Evolutionary conservation across 495 filamentous ascomycete species (phyloP).

Genomic region (Endocarpon pusillum): DNA sequence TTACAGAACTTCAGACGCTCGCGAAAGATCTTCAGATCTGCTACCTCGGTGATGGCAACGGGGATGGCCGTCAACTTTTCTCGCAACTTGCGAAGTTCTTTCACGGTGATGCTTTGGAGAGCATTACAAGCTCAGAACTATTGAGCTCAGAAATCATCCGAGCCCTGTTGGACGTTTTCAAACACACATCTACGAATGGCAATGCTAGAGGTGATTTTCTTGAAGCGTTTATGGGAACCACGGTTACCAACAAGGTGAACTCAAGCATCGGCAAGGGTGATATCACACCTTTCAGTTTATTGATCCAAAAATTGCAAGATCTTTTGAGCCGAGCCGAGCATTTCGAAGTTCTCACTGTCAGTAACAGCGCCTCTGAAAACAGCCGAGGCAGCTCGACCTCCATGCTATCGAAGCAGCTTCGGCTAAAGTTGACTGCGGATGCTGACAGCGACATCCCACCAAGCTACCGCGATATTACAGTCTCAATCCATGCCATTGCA

Average conservation of each 20-base stretch:
- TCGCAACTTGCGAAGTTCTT: slow-evolving; percentile 69
- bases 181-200: slow-evolving; percentile 13
- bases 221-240: slow-evolving; percentile 81
- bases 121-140: slow-evolving; percentile 92
- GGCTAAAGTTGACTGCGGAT: slow-evolving; percentile 75
- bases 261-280: slow-evolving; percentile 44
- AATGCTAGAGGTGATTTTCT: slow-evolving; percentile 69
- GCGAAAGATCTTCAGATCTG: slow-evolving; percentile 52
- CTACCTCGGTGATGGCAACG: slow-evolving; percentile 39
- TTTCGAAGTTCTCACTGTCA: slow-evolving; percentile 92
- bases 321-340: slow-evolving; percentile 90
- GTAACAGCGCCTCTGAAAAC: slow-evolving; percentile 80
- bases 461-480: slow-evolving; percentile 81
- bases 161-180: slow-evolving; percentile 63
- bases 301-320: slow-evolving; percentile 91
- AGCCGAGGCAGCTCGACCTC: slow-evolving; percentile 83
- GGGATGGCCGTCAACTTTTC: slow-evolving; percentile 49
- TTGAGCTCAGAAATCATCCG: slow-evolving; percentile 79
- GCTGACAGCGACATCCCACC: slow-evolving; percentile 78
- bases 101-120: slow-evolving; percentile 70
- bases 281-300: slow-evolving; percentile 71
- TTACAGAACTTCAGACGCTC: slow-evolving; percentile 53
- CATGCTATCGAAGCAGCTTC: slow-evolving; percentile 92
- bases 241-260: slow-evolving; percentile 41
- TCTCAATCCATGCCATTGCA: slow-evolving; percentile 95